Conservation (phyloP, 805 yeast species). For the Wickerhamomyces chambardii region DNA sequence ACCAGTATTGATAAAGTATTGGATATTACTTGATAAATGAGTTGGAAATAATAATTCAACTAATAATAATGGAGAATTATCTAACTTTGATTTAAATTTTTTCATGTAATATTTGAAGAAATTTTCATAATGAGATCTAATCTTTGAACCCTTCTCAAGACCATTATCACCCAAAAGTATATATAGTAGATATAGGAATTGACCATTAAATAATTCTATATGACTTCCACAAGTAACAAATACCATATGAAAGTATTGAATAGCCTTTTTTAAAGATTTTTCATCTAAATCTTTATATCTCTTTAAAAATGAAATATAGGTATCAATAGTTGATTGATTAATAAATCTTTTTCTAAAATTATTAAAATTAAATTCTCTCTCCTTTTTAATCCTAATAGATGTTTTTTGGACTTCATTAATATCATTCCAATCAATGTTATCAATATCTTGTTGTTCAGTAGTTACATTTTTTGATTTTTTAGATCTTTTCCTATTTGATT, state of each 20-base stretch:
- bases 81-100: constrained; percentile 37
- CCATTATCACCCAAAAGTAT: constrained; percentile 44
- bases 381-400: constrained; percentile 11
- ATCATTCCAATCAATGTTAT: constrained; percentile 22
- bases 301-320: constrained; percentile 54
- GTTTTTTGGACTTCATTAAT: constrained; percentile 22
- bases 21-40: constrained; percentile 33
- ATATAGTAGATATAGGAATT: constrained; percentile 55
- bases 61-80: constrained; percentile 42
- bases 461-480: constrained; percentile 13
- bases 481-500: constrained; percentile 26
- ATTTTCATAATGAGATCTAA: constrained; percentile 53
- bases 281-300: constrained; percentile 55
- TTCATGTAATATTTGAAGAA: constrained; percentile 61
- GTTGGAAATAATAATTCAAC: constrained; percentile 64
- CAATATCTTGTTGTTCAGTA: constrained; percentile 22
- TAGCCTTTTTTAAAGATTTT: constrained; percentile 48
- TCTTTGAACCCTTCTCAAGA: constrained; percentile 31
- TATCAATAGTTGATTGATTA: constrained; percentile 51
- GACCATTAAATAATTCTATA: constrained; percentile 55
- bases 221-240: constrained; percentile 56
- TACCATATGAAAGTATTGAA: constrained; percentile 64
- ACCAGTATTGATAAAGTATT: constrained; percentile 54
- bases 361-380: constrained; percentile 35
- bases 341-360: constrained; percentile 35